A percentile compares a stretch with the other conserved stretches of the same genome.
Evolutionary conservation across 495 filamentous ascomycete genomes (phyloP).

Genomic region (Ramalina intermedia): DNA sequence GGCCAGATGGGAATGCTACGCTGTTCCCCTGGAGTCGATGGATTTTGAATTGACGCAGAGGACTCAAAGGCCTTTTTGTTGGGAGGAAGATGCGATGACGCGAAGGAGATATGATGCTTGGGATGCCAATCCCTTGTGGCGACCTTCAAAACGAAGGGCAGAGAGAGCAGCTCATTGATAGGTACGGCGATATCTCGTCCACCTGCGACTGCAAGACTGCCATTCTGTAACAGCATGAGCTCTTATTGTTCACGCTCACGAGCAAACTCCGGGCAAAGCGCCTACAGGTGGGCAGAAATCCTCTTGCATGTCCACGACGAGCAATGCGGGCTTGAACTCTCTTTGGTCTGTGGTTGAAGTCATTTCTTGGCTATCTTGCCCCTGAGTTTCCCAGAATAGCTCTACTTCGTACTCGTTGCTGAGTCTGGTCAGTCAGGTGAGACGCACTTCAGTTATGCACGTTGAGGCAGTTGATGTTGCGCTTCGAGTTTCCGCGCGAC

Average conservation of each 20-base stretch:
- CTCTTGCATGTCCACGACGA: conserved; percentile 86
- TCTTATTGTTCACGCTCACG: background rate
- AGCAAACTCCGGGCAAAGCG: conserved; percentile 1
- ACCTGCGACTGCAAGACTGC: conserved; percentile 61
- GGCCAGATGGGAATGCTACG: conserved; percentile 73
- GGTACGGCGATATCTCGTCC: conserved; percentile 53
- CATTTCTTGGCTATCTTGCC: too few species aligned
- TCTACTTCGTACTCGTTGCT: too few species aligned
- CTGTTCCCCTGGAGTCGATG: conserved; percentile 43
- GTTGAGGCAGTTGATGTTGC: too few species aligned
- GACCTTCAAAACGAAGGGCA: conserved; percentile 59
- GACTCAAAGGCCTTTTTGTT: conserved; percentile 55
- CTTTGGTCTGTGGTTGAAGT: too few species aligned
- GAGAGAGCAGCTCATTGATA: conserved; percentile 61
- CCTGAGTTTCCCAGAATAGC: too few species aligned
- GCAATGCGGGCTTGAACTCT: conserved; percentile 39
- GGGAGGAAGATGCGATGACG: conserved; percentile 52
- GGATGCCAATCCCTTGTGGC: conserved; percentile 91
- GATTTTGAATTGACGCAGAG: conserved; percentile 50
- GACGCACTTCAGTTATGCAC: too few species aligned
- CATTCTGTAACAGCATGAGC: conserved; percentile 38
- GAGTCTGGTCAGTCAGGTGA: too few species aligned
- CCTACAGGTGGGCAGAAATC: conserved; percentile 89
- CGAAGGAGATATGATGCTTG: conserved; percentile 74
- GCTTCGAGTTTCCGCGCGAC: too few species aligned